A percentile compares a stretch with the other conserved stretches of the same genome.
These are phyloP conservation scores for Nemania diffusa DNA, from an alignment of 2,329 filamentous ascomycete species.

Conservation along the genomic window DNA sequence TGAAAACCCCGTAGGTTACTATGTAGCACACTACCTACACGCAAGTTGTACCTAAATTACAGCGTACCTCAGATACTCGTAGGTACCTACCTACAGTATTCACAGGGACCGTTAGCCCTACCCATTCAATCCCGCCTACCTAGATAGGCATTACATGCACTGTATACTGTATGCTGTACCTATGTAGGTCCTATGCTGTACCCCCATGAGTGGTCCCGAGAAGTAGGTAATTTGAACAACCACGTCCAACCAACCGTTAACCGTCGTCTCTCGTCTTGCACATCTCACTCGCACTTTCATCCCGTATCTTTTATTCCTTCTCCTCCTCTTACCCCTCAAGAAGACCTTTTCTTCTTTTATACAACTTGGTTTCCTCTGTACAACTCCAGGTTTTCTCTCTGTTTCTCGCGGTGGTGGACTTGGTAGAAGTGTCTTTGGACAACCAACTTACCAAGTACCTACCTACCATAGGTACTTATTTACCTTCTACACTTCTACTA, in stretches of 20 bases:
- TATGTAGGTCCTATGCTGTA: conserved; percentile 9
- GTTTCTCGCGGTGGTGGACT: conserved; percentile 3
- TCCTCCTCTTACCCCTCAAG: conserved; percentile 1
- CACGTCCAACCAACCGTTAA: conserved; percentile 17
- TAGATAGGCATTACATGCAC: background rate
- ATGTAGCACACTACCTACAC: too few species aligned
- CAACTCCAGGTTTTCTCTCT: background rate
- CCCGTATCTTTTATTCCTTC: conserved; percentile 21
- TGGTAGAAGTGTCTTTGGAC: background rate
- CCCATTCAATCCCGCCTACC: background rate
- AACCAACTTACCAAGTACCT: background rate
- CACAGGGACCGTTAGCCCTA: background rate
- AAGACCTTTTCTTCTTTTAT: background rate
- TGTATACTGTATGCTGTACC: background rate
- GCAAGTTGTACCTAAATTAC: too few species aligned
- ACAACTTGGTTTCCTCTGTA: background rate
- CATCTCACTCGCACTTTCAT: conserved; percentile 15
- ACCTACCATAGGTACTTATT: conserved; percentile 5
- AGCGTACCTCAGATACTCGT: too few species aligned
- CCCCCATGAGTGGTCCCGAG: conserved; percentile 6
- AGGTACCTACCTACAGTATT: background rate
- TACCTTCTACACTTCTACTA: background rate
- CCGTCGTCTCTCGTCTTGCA: conserved; percentile 2
- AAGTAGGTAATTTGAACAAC: conserved; percentile 22
- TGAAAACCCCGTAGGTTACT: background rate